Evolutionary conservation across 495 filamentous ascomycete genomes (phyloP), one percentile per base, ranked within the genome.

Genomic region (Tuber brumale): DNA sequence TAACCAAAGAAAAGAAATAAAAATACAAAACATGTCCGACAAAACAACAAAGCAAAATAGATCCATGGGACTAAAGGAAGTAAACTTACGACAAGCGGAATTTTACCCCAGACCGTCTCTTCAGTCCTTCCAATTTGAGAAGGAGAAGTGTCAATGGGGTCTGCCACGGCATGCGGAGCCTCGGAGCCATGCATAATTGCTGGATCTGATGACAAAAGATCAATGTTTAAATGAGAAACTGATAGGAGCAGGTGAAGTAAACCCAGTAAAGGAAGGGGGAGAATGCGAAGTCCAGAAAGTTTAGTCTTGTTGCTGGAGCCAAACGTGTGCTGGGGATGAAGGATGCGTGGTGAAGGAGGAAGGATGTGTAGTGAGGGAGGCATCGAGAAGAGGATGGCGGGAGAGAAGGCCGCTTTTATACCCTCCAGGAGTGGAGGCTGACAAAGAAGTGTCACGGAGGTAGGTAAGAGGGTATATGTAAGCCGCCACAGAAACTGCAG

Each of bases 51-150:
- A 4, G 3, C 0, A 31, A 61, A n/a, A 16, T 14, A 4, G 4
- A 4, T 2, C 0, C 31, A 31, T 12, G 1, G 23, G 12, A 61
- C 46, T 1, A 37, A 16, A 43, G 69, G 8, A 35, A 41, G 10
- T 19, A 12, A 44, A 74, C 72, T 42, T 77, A 82, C 81, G 0
- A 70, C 51, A 21, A 83, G 35, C 7, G 78, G 4, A 18, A 83
- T 79, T 18, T 81, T 81, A 31, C 78, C 78, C 81, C 81, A 83
- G 23, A 70, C 70, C 1, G 74, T 51, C 21, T 70, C 71, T 31
- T 78, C 72, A 1, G 75, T 69, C 0, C 80, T 75, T 14, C 78
- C 70, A n/a, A 31, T 12, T 4, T 31, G 57, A 16, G 57, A 61
- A 16, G 57, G n/a, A 14, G 5, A 3, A n/a, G 48, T n/a, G 8